Conservation (phyloP, 441 rosid genomes). For the Flueggea neowawraea region DNA sequence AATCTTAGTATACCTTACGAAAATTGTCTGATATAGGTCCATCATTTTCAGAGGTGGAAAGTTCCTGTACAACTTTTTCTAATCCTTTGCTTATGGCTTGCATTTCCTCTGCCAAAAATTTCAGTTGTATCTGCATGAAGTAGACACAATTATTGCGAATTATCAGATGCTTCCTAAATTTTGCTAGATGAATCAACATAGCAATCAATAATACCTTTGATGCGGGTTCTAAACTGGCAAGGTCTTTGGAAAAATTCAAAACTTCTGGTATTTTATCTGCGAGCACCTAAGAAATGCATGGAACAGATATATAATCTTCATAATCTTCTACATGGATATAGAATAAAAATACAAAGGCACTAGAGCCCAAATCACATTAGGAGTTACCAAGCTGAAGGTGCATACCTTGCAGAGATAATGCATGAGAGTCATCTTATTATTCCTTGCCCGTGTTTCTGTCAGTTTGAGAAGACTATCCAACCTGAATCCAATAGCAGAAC, state of each 20-base stretch:
- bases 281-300: slow-evolving; percentile 49
- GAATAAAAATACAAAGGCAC: too few relatives aligned
- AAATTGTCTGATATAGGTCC: slow-evolving; percentile 75
- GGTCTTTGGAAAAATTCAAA: slow-evolving; percentile 73
- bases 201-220: slow-evolving; percentile 54
- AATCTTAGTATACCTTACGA: slow-evolving; percentile 51
- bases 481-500: slow-evolving; percentile 91
- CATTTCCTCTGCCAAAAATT: slow-evolving; percentile 90
- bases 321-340: too few relatives aligned
- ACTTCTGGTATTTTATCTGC: slow-evolving; percentile 88
- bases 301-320: background rate
- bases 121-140: slow-evolving; percentile 76
- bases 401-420: slow-evolving; percentile 98
- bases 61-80: slow-evolving; percentile 84
- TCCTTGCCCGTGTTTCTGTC: slow-evolving; percentile 85
- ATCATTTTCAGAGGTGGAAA: slow-evolving; percentile 81
- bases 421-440: slow-evolving; percentile 97
- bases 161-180: background rate
- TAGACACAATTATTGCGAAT: slow-evolving; percentile 16
- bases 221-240: slow-evolving; percentile 68
- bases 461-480: slow-evolving; percentile 97
- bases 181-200: slow-evolving; percentile 4
- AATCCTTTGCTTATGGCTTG: slow-evolving; percentile 89
- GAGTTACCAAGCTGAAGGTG: too few relatives aligned
- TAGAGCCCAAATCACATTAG: too few relatives aligned